Base-by-base conservation (phyloP, 768 basidiomycete genomes). In the Tephrocybe sp. region DNA sequence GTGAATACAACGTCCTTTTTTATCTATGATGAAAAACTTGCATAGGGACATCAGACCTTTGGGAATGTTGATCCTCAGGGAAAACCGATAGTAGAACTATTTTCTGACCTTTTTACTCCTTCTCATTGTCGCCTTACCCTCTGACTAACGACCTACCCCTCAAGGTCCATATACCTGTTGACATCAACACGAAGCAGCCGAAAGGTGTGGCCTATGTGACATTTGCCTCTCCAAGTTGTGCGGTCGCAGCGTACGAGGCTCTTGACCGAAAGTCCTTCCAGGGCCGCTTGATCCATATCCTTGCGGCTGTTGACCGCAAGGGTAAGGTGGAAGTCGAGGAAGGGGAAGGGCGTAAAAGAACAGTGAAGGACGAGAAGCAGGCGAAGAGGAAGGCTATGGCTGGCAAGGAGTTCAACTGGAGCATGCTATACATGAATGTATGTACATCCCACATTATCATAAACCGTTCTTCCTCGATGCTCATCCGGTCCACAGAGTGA, bases 401-500 rank as follows among this genome's bases (percentile, higher is more conserved):
- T 14, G 86, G 86, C 26, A 85, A 85, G 55, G 88, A 88, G 50
- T 93, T 94, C 63, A 93, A 92, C 66, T 96, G 93, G 93, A 84
- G 86, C 46, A 88, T 93, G 79, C 66, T 98, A 50, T 98, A 94
- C 64, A 94, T 98, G 92, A 98, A 98, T 76, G 96, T 97, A 74
- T 69, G 92, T 86, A 38, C 20, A 40, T 47, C 50, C 40, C 44
- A 49, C 30, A 44, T 44, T 32, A 36, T 18, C n/a, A 48, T 51
- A 24, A 40, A 49, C 28, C 28, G 11, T 39, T 55, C 59, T 7
- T 53, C 53, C 53, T 64, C 64, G 50, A 54, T 57, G 36, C 53
- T 54, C 49, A 54, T 45, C 39, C 34, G 43, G 34, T 32, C 39
- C 17, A 26, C 55, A 97, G 95, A 89, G 87, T 60, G 95, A 99